Evolutionary conservation across 768 basidiomycete genomes (phyloP), one percentile per base, ranked within the genome.

Genomic region (Rhodosporidiobolus sp.): DNA sequence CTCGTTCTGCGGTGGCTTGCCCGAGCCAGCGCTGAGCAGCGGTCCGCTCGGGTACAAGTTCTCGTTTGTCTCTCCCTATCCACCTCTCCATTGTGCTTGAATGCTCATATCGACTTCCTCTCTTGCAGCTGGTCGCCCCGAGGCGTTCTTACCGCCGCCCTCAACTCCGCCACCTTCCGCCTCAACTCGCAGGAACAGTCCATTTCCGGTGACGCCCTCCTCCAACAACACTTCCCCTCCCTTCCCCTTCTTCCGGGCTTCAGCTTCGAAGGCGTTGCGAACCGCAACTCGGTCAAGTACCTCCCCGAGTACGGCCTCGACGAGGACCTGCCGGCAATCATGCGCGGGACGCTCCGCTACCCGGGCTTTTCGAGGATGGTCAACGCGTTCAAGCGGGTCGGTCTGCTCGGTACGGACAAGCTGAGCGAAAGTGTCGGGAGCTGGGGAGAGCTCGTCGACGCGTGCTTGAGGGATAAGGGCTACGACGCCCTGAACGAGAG

Each of bases 1-100:
- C 1, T 93, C 91, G 2, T 94, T 94, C 84, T 97, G 94, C 67
- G 94, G 94, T 1, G 94, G 94, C 2, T 83, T 97, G 8, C 94
- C 94, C 0, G 88, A 89, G 1, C 91, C 91, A 0, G 89, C 89
- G 54, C 78, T 80, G 45, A 81, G 80, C 62, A 78, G 80, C 58
- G 70, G 80, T 76, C 57, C 67, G 67, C 69, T 66, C 30, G 72
- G 72, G 6, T 76, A 76, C 69, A 76, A 76, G 58, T 73, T 75
- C 60, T 67, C 69, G 64, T 68, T 2, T 19, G 62, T n/a, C n/a
- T n/a, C n/a, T n/a, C n/a, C n/a, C n/a, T n/a, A n/a, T n/a, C n/a
- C n/a, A n/a, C n/a, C n/a, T n/a, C n/a, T n/a, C n/a, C n/a, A n/a
- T n/a, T n/a, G n/a, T n/a, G n/a, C n/a, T n/a, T n/a, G n/a, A n/a